Conservation (phyloP, 2,329 filamentous ascomycete species). For the Arthrobotrys conoides region DNA sequence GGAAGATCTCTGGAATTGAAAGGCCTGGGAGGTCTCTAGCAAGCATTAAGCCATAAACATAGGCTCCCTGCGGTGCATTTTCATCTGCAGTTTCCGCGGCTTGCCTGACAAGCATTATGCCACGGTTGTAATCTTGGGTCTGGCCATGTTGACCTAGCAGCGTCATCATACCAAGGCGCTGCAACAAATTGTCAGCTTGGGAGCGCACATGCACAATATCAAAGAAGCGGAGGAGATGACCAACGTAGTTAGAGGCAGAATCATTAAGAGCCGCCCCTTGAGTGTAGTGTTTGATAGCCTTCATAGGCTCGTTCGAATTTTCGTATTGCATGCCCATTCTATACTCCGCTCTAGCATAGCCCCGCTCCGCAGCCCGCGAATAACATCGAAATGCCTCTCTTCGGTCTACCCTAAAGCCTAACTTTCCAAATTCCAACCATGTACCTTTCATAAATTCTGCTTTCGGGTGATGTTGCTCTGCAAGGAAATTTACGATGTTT, state of each 20-base stretch:
- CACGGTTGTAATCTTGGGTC: constrained; percentile 81
- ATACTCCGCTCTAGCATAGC: constrained; percentile 91
- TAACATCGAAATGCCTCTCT: constrained; percentile 94
- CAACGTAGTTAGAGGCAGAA: constrained; percentile 82
- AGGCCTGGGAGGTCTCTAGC: constrained; percentile 93
- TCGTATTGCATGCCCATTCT: constrained; percentile 99
- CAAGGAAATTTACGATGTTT: constrained; percentile 90
- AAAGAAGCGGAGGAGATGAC: constrained; percentile 57
- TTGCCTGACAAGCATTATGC: constrained; percentile 84
- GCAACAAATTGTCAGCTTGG: constrained; percentile 65
- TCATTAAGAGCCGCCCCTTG: constrained; percentile 83
- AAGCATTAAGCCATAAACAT: constrained; percentile 94
- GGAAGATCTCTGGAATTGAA: constrained; percentile 78
- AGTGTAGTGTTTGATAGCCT: constrained; percentile 92
- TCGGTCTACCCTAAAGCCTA: constrained; percentile 89
- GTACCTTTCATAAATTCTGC: constrained; percentile 94
- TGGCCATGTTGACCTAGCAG: constrained; percentile 94
- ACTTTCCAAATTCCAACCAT: constrained; percentile 98
- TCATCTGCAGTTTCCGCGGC: constrained; percentile 92
- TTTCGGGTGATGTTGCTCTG: constrained; percentile 91
- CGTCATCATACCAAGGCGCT: constrained; percentile 97
- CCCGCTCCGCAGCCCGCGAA: constrained; percentile 84
- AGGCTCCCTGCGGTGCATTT: constrained; percentile 95
- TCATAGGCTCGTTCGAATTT: constrained; percentile 90
- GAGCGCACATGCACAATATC: neutral